Evolutionary conservation across 2,329 filamentous ascomycete genomes (phyloP).

Genomic region (Fusarium compactum): DNA sequence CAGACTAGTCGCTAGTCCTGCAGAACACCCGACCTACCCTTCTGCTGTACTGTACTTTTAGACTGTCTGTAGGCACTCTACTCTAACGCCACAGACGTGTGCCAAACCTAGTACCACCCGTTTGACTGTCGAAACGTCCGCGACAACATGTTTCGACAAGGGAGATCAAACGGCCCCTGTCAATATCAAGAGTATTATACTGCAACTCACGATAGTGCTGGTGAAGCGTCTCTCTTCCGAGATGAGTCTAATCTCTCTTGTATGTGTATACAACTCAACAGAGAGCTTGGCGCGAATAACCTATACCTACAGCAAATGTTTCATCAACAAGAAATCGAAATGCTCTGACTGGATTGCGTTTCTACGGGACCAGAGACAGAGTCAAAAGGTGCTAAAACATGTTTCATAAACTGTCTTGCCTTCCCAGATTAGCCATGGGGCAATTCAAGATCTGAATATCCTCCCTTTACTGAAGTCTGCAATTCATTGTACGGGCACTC

Average conservation of each 20-base stretch:
- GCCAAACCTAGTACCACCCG: slow-evolving; percentile 7
- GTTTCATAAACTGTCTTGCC: slow-evolving; percentile 27
- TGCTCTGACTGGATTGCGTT: slow-evolving; percentile 27
- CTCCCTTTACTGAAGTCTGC: slow-evolving; percentile 11
- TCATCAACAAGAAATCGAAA: neutral
- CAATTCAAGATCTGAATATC: slow-evolving; percentile 17
- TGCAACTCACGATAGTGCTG: neutral
- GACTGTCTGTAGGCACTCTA: neutral
- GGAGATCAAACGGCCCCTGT: slow-evolving; percentile 21
- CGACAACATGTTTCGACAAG: slow-evolving; percentile 12
- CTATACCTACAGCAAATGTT: neutral
- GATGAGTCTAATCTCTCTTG: slow-evolving; percentile 6
- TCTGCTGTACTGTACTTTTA: neutral
- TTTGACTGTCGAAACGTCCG: slow-evolving; percentile 17
- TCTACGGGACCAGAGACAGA: slow-evolving; percentile 22
- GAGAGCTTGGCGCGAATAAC: slow-evolving; percentile 9
- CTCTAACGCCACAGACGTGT: slow-evolving; percentile 38
- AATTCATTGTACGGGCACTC: neutral
- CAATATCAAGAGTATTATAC: slow-evolving; percentile 6
- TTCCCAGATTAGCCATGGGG: slow-evolving; percentile 5
- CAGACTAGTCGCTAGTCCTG: neutral
- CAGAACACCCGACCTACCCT: slow-evolving; percentile 5
- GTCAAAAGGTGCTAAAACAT: slow-evolving; percentile 19
- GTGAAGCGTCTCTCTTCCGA: slow-evolving; percentile 11
- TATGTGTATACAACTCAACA: neutral